Evolutionary conservation across 1,284 basidiomycete genomes (phyloP).

Genomic region (Termitomyces sp.): DNA sequence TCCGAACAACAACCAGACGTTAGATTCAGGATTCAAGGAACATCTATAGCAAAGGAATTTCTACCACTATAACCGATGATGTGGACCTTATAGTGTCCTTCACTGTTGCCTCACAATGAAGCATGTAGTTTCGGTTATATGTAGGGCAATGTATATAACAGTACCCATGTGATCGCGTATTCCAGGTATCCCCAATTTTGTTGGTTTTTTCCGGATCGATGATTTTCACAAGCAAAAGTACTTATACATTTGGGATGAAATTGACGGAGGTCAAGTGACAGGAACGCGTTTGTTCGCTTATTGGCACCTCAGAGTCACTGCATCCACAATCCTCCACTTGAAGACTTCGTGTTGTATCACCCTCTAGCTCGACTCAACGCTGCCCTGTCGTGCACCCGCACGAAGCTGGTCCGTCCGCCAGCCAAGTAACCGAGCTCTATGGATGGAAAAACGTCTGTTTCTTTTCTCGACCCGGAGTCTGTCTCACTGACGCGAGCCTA

Average conservation of each 20-base stretch:
- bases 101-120: conserved; percentile 43
- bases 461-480: not conserved
- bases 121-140: not conserved
- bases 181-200: not conserved
- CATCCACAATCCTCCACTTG: conserved; percentile 12
- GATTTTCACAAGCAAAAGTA: not conserved
- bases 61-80: conserved; percentile 53
- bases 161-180: conserved; percentile 2
- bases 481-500: conserved; percentile 21
- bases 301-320: not conserved
- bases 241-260: not conserved
- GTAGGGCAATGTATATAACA: too few species aligned
- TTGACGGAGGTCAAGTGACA: conserved; percentile 14
- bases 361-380: conserved; percentile 19
- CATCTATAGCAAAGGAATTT: conserved; percentile 8
- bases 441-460: conserved; percentile 66
- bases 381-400: conserved; percentile 45
- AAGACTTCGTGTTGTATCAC: conserved; percentile 16
- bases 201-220: not conserved
- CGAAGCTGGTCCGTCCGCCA: conserved; percentile 57
- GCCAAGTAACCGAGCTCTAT: conserved; percentile 64
- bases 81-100: conserved; percentile 43
- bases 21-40: not conserved
- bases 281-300: conserved; percentile 9
- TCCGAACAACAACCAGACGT: not conserved